Base-by-base conservation (phyloP, 257 asterid genomes). In the Fraxinus pennsylvanica region DNA sequence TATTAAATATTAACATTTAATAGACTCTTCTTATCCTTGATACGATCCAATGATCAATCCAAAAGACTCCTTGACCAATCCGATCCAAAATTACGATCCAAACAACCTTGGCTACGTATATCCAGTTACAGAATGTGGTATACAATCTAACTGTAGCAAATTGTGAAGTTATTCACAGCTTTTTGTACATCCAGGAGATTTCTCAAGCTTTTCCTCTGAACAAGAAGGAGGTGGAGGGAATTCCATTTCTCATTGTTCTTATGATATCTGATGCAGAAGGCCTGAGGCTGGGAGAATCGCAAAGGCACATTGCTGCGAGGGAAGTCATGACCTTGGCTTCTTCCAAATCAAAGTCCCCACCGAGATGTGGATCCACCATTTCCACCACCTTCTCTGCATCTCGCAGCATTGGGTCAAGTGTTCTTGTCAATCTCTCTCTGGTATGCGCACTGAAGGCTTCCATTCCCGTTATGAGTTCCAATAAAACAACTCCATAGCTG, bases 391-490 rank as follows among this genome's bases (percentile, higher is more conserved):
- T 86, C 15, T 81, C 83, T 12, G 43, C 72, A 25, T 87, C 86
- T 47, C 81, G 73, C 54, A 89, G 36, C 85, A 88, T 35, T 25
- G 88, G 85, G 67, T 73, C 89, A 15, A 82, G 91, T 74, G 74
- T 80, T 0, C 77, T 77, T 39, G 85, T 71, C 82, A 92, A 77
- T 45, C 89, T 85, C 81, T 88, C 90, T 9, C 94, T 91, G 0
- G 41, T 81, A 6, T 35, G 35, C 6, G 90, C 81, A 61, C 78
- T 39, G 9, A 88, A 78, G 1, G 93, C 96, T 76, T 90, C 92
- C 21, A 82, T 47, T 59, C 97, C 97, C 0, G 97, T 89, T 6
- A 92, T 83, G 67, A 92, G 86, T 70, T 92, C 97, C 84, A 91
- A 63, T 9, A 91, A 25, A 5, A 90, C 63, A 6, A 90, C 89